phyloP scores from a whole-genome alignment of 2,329 filamentous ascomycete genomes.

The Diaporthe amygdali region DNA sequence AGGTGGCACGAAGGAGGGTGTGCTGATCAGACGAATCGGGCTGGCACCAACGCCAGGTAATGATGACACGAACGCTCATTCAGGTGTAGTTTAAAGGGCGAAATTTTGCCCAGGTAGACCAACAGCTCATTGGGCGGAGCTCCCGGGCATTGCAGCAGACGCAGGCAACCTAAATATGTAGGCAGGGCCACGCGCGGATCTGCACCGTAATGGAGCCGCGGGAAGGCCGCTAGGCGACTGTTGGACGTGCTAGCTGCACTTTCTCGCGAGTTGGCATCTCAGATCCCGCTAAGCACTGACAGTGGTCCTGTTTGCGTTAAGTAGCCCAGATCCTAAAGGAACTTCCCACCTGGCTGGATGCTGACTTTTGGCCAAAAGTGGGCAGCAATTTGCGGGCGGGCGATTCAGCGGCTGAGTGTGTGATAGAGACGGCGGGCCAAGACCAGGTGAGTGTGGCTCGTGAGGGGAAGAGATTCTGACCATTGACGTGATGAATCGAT shows the following conservation, averaged over 20 bases:
- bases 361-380: neutral
- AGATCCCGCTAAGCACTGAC: neutral
- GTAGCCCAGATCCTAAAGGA: conserved; percentile 4
- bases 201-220: conserved; percentile 11
- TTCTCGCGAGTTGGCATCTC: neutral
- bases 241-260: neutral
- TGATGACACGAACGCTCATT: neutral
- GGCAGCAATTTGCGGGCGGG: conserved; percentile 13
- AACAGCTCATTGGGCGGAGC: neutral
- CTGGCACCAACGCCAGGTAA: conserved; percentile 4
- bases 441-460: neutral
- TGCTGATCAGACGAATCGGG: neutral
- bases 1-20: neutral
- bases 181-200: neutral
- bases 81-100: neutral
- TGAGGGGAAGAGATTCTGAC: neutral
- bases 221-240: neutral
- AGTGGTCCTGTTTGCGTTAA: neutral
- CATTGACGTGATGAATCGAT: neutral
- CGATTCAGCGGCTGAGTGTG: neutral
- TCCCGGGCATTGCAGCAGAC: neutral
- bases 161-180: neutral
- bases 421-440: neutral
- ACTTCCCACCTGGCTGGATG: neutral
- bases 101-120: conserved; percentile 2